These are phyloP conservation scores for Nakazawaea anatomiae DNA, from an alignment of 805 yeast species.

Conservation along the genomic window DNA sequence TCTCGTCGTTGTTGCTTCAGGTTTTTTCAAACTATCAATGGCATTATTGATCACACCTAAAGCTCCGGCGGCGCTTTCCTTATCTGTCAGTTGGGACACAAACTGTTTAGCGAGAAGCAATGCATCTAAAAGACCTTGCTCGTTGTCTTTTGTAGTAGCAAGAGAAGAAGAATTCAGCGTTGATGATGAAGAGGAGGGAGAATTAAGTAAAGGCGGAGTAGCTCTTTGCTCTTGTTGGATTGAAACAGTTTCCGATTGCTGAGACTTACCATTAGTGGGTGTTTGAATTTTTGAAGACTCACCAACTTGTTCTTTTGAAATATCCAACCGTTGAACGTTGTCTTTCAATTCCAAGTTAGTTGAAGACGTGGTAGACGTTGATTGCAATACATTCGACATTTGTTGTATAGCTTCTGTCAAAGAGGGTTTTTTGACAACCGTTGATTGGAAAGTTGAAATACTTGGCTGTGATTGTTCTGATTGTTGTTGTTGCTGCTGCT, in stretches of 20 bases:
- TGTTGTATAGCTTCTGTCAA: slow-evolving; percentile 31
- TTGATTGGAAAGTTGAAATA: neutral
- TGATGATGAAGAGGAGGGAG: too few relatives aligned
- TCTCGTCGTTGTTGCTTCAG: neutral
- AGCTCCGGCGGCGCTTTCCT: slow-evolving; percentile 7
- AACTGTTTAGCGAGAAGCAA: slow-evolving; percentile 27
- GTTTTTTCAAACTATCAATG: slow-evolving; percentile 20
- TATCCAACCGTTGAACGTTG: too few relatives aligned
- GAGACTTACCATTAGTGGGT: too few relatives aligned
- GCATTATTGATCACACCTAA: slow-evolving; percentile 23
- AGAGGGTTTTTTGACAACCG: slow-evolving; percentile 18
- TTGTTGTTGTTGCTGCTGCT: neutral
- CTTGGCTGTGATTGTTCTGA: neutral
- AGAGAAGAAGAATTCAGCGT: neutral
- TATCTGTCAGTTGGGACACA: slow-evolving; percentile 16
- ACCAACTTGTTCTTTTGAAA: too few relatives aligned
- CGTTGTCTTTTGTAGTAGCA: neutral
- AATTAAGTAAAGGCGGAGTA: too few relatives aligned
- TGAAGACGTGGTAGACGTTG: slow-evolving; percentile 5
- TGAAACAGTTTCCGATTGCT: too few relatives aligned
- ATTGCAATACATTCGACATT: slow-evolving; percentile 29
- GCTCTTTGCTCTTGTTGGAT: too few relatives aligned
- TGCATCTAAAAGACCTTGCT: slow-evolving; percentile 21
- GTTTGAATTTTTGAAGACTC: too few relatives aligned
- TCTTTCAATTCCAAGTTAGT: slow-evolving; percentile 9